Percentiles rank a stretch among this genome's conserved stretches.
These are phyloP conservation scores for Ammopiptanthus mongolicus DNA, from an alignment of 306 rosid species.

Conservation along the genomic window DNA sequence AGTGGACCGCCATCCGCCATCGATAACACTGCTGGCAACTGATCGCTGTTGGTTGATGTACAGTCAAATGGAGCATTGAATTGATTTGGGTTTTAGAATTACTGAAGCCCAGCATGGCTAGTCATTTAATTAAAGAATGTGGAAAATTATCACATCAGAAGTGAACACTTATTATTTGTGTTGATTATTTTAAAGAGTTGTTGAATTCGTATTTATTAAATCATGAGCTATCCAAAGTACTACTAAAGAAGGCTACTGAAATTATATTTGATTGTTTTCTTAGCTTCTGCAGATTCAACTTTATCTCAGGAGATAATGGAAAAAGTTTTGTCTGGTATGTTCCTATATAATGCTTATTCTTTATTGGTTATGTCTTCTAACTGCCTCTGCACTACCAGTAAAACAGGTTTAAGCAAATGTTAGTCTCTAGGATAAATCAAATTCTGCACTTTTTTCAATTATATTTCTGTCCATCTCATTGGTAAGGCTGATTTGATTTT, in stretches of 20 bases:
- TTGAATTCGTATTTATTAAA: not conserved
- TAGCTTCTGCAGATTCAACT: conserved; percentile 46
- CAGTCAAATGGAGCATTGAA: not conserved
- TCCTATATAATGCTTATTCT: conserved; percentile 12
- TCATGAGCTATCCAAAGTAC: not conserved
- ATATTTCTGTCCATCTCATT: not conserved
- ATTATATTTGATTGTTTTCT: conserved; percentile 6
- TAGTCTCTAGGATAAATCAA: not conserved
- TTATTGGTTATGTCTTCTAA: not conserved
- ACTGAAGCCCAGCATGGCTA: not conserved
- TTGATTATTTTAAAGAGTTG: conserved; percentile 4
- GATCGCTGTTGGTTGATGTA: not conserved
- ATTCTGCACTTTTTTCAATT: not conserved
- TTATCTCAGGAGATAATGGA: conserved; percentile 60
- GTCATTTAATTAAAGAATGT: not conserved
- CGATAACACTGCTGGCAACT: no score
- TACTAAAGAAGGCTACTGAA: conserved; percentile 9
- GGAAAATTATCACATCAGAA: not conserved
- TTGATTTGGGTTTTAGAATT: not conserved
- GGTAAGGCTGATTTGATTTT: conserved; percentile 22
- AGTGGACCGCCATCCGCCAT: no score
- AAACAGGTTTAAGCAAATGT: not conserved
- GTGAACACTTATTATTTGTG: not conserved
- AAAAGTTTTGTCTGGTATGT: conserved; percentile 59
- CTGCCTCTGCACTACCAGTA: not conserved